These are phyloP conservation scores for Hanseniaspora vineae DNA, from an alignment of 805 yeast genomes.

Conservation along the genomic window DNA sequence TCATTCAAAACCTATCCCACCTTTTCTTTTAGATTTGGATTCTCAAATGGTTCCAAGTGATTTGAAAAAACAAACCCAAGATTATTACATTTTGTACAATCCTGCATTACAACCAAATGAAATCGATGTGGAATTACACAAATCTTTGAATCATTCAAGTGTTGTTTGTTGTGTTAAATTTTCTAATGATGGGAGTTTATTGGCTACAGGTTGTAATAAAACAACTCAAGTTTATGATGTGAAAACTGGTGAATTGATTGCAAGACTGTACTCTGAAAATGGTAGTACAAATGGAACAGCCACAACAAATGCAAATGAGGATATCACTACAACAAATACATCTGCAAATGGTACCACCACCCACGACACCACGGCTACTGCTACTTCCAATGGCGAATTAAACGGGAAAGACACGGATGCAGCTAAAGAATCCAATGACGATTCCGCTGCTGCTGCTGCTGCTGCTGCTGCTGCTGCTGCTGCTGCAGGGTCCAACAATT, in stretches of 20 bases:
- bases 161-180: conserved; percentile 96
- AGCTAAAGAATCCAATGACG: neutral
- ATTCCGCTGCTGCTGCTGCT: conserved; percentile 19
- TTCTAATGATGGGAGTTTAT: conserved; percentile 77
- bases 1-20: conserved; percentile 67
- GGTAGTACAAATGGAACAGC: conserved; percentile 25
- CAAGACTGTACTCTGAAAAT: conserved; percentile 69
- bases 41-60: conserved; percentile 62
- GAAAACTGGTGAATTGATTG: conserved; percentile 79
- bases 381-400: neutral
- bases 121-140: conserved; percentile 78
- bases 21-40: conserved; percentile 70
- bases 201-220: conserved; percentile 96
- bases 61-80: conserved; percentile 69
- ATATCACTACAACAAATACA: conserved; percentile 35
- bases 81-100: conserved; percentile 80
- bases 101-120: conserved; percentile 50
- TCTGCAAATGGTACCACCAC: conserved; percentile 3
- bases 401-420: neutral
- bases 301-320: conserved; percentile 19
- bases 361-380: no score
- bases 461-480: conserved; percentile 36
- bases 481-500: conserved; percentile 37
- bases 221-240: conserved; percentile 91
- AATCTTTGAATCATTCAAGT: conserved; percentile 81